Conservation (phyloP, 2,329 filamentous ascomycete species). For the Drechslera avenae region DNA sequence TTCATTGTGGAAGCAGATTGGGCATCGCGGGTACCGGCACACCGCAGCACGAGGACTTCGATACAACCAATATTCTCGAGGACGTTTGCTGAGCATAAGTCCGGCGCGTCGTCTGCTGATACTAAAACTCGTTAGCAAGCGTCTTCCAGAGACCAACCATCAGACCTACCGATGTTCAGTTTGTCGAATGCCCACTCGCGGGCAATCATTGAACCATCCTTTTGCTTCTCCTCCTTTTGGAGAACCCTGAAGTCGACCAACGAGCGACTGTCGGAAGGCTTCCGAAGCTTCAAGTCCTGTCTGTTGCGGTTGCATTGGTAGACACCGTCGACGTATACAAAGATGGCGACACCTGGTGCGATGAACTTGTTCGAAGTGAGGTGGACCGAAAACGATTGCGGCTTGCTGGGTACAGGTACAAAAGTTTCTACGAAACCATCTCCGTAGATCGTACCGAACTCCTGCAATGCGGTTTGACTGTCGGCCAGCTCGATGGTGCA, state of each 20-base stretch:
- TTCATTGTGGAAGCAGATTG: constrained; percentile 30
- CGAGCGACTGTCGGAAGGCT: constrained; percentile 36
- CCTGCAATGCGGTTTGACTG: constrained; percentile 51
- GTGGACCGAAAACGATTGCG: constrained; percentile 56
- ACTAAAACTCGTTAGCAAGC: constrained; percentile 34
- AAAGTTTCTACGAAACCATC: constrained; percentile 60
- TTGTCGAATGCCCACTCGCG: constrained; percentile 60
- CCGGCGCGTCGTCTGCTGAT: constrained; percentile 45
- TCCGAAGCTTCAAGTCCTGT: constrained; percentile 46
- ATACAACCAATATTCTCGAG: constrained; percentile 54
- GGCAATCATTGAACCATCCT: constrained; percentile 55
- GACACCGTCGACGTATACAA: constrained; percentile 62
- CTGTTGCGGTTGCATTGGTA: constrained; percentile 64
- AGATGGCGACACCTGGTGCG: constrained; percentile 58
- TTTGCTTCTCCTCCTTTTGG: constrained; percentile 59
- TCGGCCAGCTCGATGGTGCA: constrained; percentile 58
- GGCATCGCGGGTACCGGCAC: constrained; percentile 36
- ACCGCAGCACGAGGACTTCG: constrained; percentile 55
- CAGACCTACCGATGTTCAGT: constrained; percentile 53
- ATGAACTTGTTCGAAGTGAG: constrained; percentile 58
- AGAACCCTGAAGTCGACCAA: constrained; percentile 57
- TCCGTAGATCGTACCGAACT: constrained; percentile 57
- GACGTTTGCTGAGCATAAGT: constrained; percentile 37
- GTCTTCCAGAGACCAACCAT: too few relatives aligned
- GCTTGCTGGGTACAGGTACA: constrained; percentile 55